Base-by-base conservation (phyloP, 495 filamentous ascomycete species). In the Acidiella bohemica region DNA sequence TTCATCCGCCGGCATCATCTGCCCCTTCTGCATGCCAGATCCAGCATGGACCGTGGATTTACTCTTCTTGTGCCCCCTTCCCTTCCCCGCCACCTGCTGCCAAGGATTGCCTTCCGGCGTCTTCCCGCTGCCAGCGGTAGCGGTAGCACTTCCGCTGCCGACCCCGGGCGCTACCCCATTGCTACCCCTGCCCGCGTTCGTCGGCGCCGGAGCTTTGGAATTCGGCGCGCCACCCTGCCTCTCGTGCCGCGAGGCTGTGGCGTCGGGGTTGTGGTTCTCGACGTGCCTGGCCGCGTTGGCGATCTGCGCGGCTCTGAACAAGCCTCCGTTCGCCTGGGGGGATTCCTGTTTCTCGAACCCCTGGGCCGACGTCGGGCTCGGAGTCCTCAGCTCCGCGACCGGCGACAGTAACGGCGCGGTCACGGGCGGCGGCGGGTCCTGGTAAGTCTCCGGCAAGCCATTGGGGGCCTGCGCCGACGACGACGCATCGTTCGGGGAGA, bases 311-410 rank as follows among this genome's bases (percentile, higher is more conserved):
- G 34, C 39, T 36, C 40, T 42, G 6, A 35, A 12, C 0, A 47
- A 20, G 3, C 48, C 51, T 28, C 49, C 45, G 28, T 36, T 29
- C 25, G 41, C 34, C 5, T 32, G 49, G n/a, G 42, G 39, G 5
- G 51, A 47, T 12, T 50, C 35, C 8, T 39, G 41, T 5, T 46
- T 21, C 5, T 31, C 36, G 27, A 41, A 46, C 14, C 18, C 24
- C 13, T 44, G 32, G 10, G 42, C 27, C 13, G 42, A 51, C 5
- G 52, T 62, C 6, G 66, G 65, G 7, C 65, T 66, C 1, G 66
- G 66, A 9, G 66, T 66, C 13, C 59, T 47, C 3, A 61, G 60
- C 53, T 69, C 66, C 11, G 57, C 53, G 6, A 69, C 65, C 13
- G 66, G 66, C 11, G 66, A 68, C 10, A 69, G 53, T 2, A 66